Evolutionary conservation across 2,329 filamentous ascomycete genomes (phyloP).

Genomic region (Huntiella decipiens): DNA sequence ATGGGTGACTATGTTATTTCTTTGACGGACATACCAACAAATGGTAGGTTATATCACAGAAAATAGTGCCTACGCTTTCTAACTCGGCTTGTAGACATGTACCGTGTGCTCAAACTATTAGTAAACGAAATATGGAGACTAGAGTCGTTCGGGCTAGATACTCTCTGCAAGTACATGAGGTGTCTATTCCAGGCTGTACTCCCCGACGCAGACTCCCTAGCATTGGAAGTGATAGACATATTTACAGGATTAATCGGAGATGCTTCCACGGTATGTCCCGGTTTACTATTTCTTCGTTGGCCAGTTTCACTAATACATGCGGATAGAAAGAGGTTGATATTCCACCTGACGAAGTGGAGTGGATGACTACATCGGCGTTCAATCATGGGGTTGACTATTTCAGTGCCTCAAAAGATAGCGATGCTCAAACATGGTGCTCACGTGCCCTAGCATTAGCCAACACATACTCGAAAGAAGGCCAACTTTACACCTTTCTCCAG

Average conservation of each 20-base stretch:
- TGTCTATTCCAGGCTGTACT: constrained; percentile 55
- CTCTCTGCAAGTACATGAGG: constrained; percentile 58
- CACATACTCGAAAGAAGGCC: constrained; percentile 34
- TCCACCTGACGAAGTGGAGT: constrained; percentile 51
- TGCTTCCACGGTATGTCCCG: constrained; percentile 24
- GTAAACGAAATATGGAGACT: constrained; percentile 48
- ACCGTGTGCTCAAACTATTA: constrained; percentile 41
- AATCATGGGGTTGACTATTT: constrained; percentile 55
- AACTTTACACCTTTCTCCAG: constrained; percentile 25
- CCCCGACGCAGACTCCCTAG: constrained; percentile 32
- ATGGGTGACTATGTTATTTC: constrained; percentile 48
- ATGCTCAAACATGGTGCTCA: constrained; percentile 41
- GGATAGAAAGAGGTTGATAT: constrained; percentile 22
- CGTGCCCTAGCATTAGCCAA: constrained; percentile 43
- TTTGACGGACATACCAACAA: constrained; percentile 26
- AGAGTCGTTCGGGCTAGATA: constrained; percentile 34
- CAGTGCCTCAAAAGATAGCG: constrained; percentile 31
- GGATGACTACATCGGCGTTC: constrained; percentile 51
- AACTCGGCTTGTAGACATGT: constrained; percentile 23
- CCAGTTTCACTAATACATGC: constrained; percentile 2
- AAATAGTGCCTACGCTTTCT: neutral
- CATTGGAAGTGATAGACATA: constrained; percentile 45
- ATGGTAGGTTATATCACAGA: constrained; percentile 23
- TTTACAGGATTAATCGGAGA: constrained; percentile 33
- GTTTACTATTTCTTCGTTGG: neutral